Evolutionary conservation across 2,329 filamentous ascomycete species (phyloP), one percentile per base, ranked within the genome.

Genomic region (Talaromyces sp.): DNA sequence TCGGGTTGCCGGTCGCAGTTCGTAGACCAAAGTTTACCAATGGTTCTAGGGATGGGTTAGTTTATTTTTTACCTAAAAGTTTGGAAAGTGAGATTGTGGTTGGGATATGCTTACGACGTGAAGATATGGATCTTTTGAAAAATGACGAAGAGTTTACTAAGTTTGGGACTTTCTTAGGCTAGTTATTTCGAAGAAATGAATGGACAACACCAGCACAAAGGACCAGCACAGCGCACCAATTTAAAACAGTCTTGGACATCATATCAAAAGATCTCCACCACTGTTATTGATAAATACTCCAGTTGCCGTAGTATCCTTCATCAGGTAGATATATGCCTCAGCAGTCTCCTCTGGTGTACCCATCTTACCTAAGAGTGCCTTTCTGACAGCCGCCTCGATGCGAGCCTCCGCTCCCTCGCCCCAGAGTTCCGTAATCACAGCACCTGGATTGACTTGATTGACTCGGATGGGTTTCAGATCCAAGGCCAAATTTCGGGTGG

Each of bases 391-490:
- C 5, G 43, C 49, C 13, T 70, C 62, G 56, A 70, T 69, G 25
- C 71, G 64, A 1, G n/a, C 67, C 17, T 69, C 73, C 5, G 66
- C 41, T 62, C 73, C 68, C 2, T 67, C 62, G 7, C 73, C 72
- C 73, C 75, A 82, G 35, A 84, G 62, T 49, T 81, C 80, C 6
- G 85, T 87, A 45, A 81, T 73, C 0, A 85, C 79, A 0, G 80
- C 77, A 0, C 88, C 89, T 0, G 87, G 86, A 62, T 76, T 79
- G 1, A 90, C 85, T 0, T 83, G 71, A 71, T 91, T 91, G 31
- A 90, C 87, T 1, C 89, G 77, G 9, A 90, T 75, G 0, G 89
- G 89, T 67, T 82, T 83, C 63, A 91, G 71, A 70, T 90, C 88
- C 37, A 90, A 70, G 1, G 88, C 88, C 39, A 91, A 75, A 3